Evolutionary conservation across 2,329 filamentous ascomycete genomes (phyloP), one percentile per base, ranked within the genome.

Genomic region (Penicillium sp.): DNA sequence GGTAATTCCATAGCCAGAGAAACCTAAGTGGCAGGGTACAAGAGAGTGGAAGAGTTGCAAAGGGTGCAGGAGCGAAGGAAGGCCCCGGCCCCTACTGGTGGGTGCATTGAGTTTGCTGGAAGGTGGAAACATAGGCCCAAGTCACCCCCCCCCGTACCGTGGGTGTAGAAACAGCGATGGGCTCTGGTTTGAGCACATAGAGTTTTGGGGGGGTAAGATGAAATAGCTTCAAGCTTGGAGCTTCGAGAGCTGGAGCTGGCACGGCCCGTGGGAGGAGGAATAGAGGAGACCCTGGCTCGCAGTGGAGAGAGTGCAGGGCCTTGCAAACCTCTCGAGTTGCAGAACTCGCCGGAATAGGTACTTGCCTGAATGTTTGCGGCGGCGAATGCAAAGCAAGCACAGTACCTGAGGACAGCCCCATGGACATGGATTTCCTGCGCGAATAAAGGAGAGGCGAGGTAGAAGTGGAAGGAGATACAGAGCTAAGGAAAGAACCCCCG

Each of bases 261-360:
- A 57, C 60, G 60, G 60, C 60, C 60, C 60, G 60, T 60, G 50
- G 57, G 55, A 48, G 42, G 49, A 22, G 25, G 25, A 22, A 25
- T 25, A 5, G 31, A 20, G 20, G 38, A 38, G 39, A 42, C 37
- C 48, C 31, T 42, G 49, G 54, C 43, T 57, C 34, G 22, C 31
- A 39, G 45, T 54, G 45, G 55, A 31, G 49, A 43, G 31, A 20
- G 20, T 15, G 17, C 34, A 28, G 15, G 8, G 1, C 28, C 28
- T 22, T 45, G 41, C 2, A 47, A 14, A 14, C 14, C 28, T 15
- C 37, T 28, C 2, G 38, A 22, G 20, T 14, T 25, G 49, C 17
- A 28, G 35, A 4, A 48, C 35, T 43, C 41, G 55, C 55, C 55
- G 55, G 55, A 57, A 57, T 31, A 43, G 52, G 51, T 28, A 42